phyloP scores from a whole-genome alignment of 345 rosid genomes.

The Corchorus capsularis region DNA sequence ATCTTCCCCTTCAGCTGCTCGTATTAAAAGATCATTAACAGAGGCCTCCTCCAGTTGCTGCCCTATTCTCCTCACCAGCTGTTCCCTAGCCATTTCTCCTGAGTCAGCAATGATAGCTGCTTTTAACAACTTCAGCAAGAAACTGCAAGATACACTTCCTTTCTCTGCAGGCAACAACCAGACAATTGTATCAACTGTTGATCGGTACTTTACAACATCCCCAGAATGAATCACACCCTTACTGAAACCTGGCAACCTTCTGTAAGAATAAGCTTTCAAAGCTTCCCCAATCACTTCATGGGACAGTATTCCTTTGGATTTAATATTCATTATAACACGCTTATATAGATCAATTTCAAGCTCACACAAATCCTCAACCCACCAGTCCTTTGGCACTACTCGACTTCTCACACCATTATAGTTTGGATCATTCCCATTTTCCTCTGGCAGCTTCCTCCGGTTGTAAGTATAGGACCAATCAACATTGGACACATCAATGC shows the following conservation, averaged over 20 bases:
- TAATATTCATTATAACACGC: conserved; percentile 52
- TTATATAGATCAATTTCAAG: conserved; percentile 70
- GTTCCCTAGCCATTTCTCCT: conserved; percentile 46
- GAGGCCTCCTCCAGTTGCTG: conserved; percentile 84
- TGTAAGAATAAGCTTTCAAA: conserved; percentile 76
- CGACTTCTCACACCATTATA: conserved; percentile 42
- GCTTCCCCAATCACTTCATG: conserved; percentile 83
- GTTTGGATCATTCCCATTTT: conserved; percentile 44
- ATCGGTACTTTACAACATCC: conserved; percentile 52
- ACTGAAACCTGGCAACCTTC: conserved; percentile 67
- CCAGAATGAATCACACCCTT: conserved; percentile 56
- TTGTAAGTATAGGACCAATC: conserved; percentile 87
- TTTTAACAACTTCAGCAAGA: conserved; percentile 77
- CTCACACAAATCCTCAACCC: conserved; percentile 91
- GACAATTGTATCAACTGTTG: conserved; percentile 58
- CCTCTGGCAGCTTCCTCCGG: conserved; percentile 67
- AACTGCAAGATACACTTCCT: conserved; percentile 72
- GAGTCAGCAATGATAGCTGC: conserved; percentile 58
- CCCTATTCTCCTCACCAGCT: conserved; percentile 61
- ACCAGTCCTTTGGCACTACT: conserved; percentile 80
- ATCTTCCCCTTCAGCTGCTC: conserved; percentile 48
- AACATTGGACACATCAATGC: conserved; percentile 60
- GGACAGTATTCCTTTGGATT: conserved; percentile 42
- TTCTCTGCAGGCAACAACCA: conserved; percentile 66
- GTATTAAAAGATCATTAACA: conserved; percentile 61